A percentile compares a stretch with the other conserved stretches of the same genome.
Evolutionary conservation across 495 filamentous ascomycete species (phyloP).

Genomic region (Terfezia boudieri): DNA sequence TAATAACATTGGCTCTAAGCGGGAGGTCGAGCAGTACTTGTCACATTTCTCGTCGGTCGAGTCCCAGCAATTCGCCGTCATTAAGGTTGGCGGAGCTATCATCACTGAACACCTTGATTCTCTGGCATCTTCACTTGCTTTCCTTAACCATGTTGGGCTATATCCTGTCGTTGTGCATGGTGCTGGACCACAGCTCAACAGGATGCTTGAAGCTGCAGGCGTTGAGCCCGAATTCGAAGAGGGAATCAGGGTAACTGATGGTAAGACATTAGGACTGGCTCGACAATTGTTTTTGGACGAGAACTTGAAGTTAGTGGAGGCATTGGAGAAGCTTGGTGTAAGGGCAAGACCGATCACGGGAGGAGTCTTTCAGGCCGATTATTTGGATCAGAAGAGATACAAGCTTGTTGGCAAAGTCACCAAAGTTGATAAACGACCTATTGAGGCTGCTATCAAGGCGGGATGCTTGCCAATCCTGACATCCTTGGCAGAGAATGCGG

Average conservation of each 20-base stretch:
- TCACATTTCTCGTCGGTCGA: conserved; percentile 95
- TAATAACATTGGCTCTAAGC: conserved; percentile 89
- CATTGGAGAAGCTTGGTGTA: conserved; percentile 75
- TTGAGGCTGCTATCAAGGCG: conserved; percentile 77
- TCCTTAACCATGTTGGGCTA: conserved; percentile 86
- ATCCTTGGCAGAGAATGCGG: conserved; percentile 84
- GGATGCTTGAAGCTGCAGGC: conserved; percentile 70
- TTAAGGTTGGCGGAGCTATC: conserved; percentile 96
- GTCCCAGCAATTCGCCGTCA: conserved; percentile 93
- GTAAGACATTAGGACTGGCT: conserved; percentile 78
- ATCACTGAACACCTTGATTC: conserved; percentile 86
- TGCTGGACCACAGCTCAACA: conserved; percentile 89
- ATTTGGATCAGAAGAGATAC: conserved; percentile 85
- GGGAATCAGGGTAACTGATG: conserved; percentile 87
- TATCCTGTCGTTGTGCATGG: conserved; percentile 95
- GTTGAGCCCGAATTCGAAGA: conserved; percentile 94
- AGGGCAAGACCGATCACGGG: conserved; percentile 78
- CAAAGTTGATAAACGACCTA: conserved; percentile 71
- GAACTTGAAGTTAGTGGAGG: conserved; percentile 86
- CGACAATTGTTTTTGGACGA: conserved; percentile 84
- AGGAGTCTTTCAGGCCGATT: conserved; percentile 87
- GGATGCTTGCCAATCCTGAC: conserved; percentile 87
- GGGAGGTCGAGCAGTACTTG: conserved; percentile 94
- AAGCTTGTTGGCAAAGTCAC: conserved; percentile 90
- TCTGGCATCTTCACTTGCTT: conserved; percentile 66